Evolutionary conservation across 441 rosid species (phyloP).

Genomic region (Gossypium armourianum): DNA sequence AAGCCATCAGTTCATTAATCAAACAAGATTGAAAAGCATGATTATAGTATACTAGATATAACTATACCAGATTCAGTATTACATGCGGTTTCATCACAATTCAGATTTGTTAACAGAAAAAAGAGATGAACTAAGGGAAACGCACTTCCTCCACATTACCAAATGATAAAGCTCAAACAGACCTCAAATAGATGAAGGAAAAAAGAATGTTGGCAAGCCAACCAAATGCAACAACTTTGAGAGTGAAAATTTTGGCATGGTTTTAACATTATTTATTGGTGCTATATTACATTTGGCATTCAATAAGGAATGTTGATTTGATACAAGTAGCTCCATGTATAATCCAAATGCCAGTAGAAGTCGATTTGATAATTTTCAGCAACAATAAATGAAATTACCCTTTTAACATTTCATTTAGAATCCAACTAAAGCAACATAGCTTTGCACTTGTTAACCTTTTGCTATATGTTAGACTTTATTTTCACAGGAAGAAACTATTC

Average conservation of each 20-base stretch:
- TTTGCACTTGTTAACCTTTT: not conserved
- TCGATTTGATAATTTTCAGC: not conserved
- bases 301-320: not conserved
- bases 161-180: not conserved
- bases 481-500: not conserved
- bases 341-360: not conserved
- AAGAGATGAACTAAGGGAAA: not conserved
- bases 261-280: not conserved
- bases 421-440: not conserved
- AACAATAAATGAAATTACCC: not conserved
- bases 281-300: not conserved
- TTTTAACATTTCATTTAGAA: not conserved
- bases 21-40: not conserved
- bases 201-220: not conserved
- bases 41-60: not conserved
- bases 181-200: not conserved
- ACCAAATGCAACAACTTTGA: not conserved
- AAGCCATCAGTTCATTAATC: constrained; percentile 10
- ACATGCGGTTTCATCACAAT: not conserved
- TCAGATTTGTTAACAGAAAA: not conserved
- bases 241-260: not conserved
- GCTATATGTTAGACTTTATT: not conserved
- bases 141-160: not conserved
- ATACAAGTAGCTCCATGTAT: not conserved
- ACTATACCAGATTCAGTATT: not conserved